phyloP scores from a whole-genome alignment of 257 asterid genomes.

The Capsicum rhomboideum region DNA sequence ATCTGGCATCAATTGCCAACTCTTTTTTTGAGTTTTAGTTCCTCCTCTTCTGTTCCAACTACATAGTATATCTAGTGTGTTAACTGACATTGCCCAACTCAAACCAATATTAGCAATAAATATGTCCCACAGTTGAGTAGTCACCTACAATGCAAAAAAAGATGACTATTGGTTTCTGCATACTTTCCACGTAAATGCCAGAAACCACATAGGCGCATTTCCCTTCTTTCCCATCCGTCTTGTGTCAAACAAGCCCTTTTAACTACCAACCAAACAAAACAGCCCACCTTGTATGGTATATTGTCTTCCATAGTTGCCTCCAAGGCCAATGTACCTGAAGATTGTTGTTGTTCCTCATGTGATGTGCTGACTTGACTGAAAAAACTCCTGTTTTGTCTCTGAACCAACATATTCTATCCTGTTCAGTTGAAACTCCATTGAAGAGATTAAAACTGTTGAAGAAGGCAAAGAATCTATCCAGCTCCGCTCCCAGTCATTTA shows the following conservation, averaged over 20 bases:
- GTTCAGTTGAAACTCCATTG: background rate
- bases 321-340: background rate
- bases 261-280: background rate
- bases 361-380: background rate
- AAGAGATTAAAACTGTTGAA: background rate
- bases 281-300: background rate
- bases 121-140: background rate
- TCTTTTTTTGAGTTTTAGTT: background rate
- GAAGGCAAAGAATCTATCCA: background rate
- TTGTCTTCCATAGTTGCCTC: background rate
- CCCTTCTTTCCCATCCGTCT: background rate
- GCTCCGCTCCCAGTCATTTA: background rate
- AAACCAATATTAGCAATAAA: background rate
- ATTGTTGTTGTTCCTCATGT: background rate
- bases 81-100: background rate
- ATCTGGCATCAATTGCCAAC: background rate
- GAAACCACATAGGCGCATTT: background rate
- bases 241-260: background rate
- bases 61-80: background rate
- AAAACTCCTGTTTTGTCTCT: background rate
- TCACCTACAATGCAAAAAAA: background rate
- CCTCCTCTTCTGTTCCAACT: background rate
- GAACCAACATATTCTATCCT: background rate
- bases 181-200: background rate
- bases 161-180: background rate